Evolutionary conservation across 768 basidiomycete genomes (phyloP).

Genomic region (Cubamyces lactineus): DNA sequence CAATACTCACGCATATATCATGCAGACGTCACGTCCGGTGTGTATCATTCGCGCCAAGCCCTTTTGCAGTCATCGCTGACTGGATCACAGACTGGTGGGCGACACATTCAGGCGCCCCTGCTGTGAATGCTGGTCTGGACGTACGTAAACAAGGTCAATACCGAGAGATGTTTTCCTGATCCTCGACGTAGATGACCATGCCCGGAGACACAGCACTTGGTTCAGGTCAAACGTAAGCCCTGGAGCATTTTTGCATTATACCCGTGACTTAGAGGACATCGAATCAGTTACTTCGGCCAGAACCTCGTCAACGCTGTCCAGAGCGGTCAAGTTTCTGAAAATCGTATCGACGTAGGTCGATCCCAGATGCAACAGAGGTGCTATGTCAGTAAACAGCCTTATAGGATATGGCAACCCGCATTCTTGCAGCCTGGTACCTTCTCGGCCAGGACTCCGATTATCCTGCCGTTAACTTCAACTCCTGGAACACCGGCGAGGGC

Average conservation of each 20-base stretch:
- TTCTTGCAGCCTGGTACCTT: conserved; percentile 68
- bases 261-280: background rate
- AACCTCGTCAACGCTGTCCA: conserved; percentile 61
- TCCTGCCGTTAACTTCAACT: conserved; percentile 71
- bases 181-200: conserved; percentile 64
- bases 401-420: conserved; percentile 68
- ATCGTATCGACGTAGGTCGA: conserved; percentile 50
- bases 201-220: conserved; percentile 56
- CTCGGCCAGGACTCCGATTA: conserved; percentile 62
- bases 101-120: conserved; percentile 55
- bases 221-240: conserved; percentile 26
- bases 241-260: background rate
- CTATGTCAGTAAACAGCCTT: too few relatives aligned
- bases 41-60: background rate
- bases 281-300: conserved; percentile 57
- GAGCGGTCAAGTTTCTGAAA: conserved; percentile 59
- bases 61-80: background rate
- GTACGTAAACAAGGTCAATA: conserved; percentile 38
- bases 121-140: conserved; percentile 64
- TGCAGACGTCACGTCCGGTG: conserved; percentile 14
- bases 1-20: conserved; percentile 40
- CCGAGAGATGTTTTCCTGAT: background rate
- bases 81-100: conserved; percentile 60
- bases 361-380: too few relatives aligned
- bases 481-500: conserved; percentile 43